A percentile compares a stretch with the other conserved stretches of the same genome.
phyloP scores from a whole-genome alignment of 768 basidiomycete genomes.

The Lyophyllum decastes region DNA sequence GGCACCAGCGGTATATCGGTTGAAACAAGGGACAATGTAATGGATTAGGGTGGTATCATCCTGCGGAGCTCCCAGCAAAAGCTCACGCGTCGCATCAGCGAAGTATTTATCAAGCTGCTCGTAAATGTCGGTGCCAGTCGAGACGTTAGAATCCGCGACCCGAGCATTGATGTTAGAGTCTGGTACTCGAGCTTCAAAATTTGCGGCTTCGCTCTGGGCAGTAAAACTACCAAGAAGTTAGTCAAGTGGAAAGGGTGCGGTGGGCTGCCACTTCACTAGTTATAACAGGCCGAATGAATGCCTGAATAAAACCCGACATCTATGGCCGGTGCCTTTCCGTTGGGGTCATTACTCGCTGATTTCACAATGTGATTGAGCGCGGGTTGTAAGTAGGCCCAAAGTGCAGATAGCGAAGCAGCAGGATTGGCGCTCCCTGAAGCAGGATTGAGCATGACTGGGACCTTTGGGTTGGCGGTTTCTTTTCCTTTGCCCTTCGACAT shows the following conservation, averaged over 20 bases:
- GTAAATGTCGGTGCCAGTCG: slow-evolving; percentile 70
- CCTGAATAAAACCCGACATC: slow-evolving; percentile 75
- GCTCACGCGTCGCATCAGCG: slow-evolving; percentile 58
- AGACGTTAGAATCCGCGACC: slow-evolving; percentile 27
- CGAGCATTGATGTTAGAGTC: slow-evolving; percentile 27
- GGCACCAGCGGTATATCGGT: slow-evolving; percentile 68
- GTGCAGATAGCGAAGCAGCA: slow-evolving; percentile 65
- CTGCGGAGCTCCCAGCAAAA: slow-evolving; percentile 61
- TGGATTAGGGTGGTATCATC: slow-evolving; percentile 68
- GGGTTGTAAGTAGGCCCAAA: slow-evolving; percentile 77
- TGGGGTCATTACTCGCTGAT: slow-evolving; percentile 57
- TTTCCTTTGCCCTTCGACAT: slow-evolving; percentile 33
- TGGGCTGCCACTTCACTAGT: slow-evolving; percentile 55
- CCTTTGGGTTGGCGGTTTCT: slow-evolving; percentile 16
- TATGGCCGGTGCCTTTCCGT: slow-evolving; percentile 66
- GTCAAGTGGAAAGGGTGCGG: slow-evolving; percentile 11
- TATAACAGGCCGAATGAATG: slow-evolving; percentile 81
- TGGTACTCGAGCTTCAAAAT: slow-evolving; percentile 27
- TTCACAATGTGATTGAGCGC: slow-evolving; percentile 78
- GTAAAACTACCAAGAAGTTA: slow-evolving; percentile 44
- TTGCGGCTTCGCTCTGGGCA: slow-evolving; percentile 52
- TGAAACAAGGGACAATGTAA: slow-evolving; percentile 72
- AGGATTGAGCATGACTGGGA: slow-evolving; percentile 47
- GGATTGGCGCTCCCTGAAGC: slow-evolving; percentile 73
- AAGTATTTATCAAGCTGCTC: slow-evolving; percentile 74